These are phyloP conservation scores for Aspergillus ruber DNA, from an alignment of 2,329 filamentous ascomycete species.

Conservation along the genomic window DNA sequence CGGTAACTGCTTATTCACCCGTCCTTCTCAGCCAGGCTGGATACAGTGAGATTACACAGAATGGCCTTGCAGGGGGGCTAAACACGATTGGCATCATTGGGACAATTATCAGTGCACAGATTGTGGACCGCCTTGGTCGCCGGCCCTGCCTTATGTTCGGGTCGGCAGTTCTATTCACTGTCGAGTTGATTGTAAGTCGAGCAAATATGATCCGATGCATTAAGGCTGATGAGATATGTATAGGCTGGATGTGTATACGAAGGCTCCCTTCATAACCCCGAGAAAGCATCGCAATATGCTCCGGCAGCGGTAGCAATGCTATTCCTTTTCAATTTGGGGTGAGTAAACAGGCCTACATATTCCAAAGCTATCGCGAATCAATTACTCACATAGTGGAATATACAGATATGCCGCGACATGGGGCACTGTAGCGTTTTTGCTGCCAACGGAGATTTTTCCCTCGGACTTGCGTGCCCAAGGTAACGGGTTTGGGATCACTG, in stretches of 20 bases:
- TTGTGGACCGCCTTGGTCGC: slow-evolving; percentile 47
- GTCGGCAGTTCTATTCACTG: slow-evolving; percentile 32
- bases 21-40: slow-evolving; percentile 23
- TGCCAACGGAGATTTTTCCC: slow-evolving; percentile 53
- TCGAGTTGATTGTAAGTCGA: slow-evolving; percentile 34
- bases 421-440: slow-evolving; percentile 46
- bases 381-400: background rate
- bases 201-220: background rate
- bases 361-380: no score
- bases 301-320: slow-evolving; percentile 45
- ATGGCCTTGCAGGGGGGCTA: slow-evolving; percentile 45
- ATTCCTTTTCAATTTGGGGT: slow-evolving; percentile 35
- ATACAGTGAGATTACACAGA: slow-evolving; percentile 34
- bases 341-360: background rate
- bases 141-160: slow-evolving; percentile 37
- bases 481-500: slow-evolving; percentile 53
- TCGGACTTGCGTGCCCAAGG: slow-evolving; percentile 53
- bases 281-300: slow-evolving; percentile 33
- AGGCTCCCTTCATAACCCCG: slow-evolving; percentile 30
- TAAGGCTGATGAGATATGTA: no score
- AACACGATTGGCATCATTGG: slow-evolving; percentile 49
- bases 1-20: slow-evolving; percentile 33
- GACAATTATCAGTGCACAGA: slow-evolving; percentile 46
- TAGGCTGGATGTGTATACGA: slow-evolving; percentile 40
- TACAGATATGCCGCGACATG: slow-evolving; percentile 44